Evolutionary conservation across 257 asterid genomes (phyloP).

Genomic region (Solanum neorickii): DNA sequence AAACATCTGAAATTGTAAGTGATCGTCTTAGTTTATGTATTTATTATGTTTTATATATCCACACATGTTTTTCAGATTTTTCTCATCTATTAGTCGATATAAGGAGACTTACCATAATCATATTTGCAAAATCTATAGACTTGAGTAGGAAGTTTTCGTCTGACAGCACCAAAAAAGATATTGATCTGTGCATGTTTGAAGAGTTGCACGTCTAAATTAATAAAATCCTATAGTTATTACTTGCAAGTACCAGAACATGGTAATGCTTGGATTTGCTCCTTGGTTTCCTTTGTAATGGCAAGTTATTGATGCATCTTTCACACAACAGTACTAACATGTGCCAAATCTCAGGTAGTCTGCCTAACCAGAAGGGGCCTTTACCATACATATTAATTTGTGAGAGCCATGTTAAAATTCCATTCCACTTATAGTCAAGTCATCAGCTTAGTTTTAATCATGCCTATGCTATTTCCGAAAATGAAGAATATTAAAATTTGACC

Average conservation of each 20-base stretch:
- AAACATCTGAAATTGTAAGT: constrained; percentile 81
- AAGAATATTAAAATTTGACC: background rate
- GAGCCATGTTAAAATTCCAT: background rate
- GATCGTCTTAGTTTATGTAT: background rate
- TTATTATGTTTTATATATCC: background rate
- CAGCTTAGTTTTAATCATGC: background rate
- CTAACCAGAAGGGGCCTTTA: background rate
- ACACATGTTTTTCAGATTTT: background rate
- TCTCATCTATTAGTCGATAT: background rate
- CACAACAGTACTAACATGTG: background rate
- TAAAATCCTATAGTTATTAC: background rate
- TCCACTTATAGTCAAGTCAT: background rate
- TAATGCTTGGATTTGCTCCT: background rate
- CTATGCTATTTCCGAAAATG: background rate
- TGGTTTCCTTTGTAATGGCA: background rate
- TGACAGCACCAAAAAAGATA: background rate
- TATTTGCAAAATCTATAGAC: background rate
- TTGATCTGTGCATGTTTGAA: background rate
- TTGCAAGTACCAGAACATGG: background rate
- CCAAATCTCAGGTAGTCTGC: background rate
- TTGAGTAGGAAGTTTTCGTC: background rate
- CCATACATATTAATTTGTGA: background rate
- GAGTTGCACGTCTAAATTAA: background rate
- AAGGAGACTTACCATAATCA: background rate
- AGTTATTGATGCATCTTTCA: background rate